A percentile compares a stretch with the other conserved stretches of the same genome.
Conservation (phyloP, 106 monocot species). For the Iris macrosiphon region DNA sequence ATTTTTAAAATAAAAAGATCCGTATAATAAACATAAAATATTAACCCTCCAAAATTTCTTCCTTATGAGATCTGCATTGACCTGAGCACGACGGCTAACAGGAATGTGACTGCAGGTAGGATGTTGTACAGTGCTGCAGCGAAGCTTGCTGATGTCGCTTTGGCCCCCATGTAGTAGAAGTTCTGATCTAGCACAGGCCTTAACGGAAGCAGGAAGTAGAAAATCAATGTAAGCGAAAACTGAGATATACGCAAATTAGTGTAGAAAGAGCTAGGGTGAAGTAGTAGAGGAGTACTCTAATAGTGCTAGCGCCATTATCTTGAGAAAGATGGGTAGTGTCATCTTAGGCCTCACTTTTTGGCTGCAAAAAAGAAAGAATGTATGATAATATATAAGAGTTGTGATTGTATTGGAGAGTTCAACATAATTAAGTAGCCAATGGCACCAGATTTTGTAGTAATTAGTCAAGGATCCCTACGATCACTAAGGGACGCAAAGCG, state of each 20-base stretch:
- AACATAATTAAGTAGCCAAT: not conserved
- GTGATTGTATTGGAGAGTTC: too few relatives aligned
- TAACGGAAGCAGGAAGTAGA: not conserved
- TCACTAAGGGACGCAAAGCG: too few relatives aligned
- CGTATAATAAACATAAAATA: too few relatives aligned
- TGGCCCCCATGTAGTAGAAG: constrained; percentile 78
- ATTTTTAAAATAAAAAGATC: too few relatives aligned
- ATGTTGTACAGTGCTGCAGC: constrained; percentile 69
- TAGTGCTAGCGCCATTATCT: constrained; percentile 56
- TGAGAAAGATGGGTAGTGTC: constrained; percentile 52
- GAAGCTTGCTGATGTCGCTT: constrained; percentile 66
- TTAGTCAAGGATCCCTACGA: not conserved
- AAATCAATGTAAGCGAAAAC: not conserved
- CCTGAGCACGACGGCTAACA: constrained; percentile 49
- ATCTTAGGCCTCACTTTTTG: constrained; percentile 83
- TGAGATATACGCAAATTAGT: not conserved
- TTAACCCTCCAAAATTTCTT: not conserved
- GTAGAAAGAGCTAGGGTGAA: not conserved
- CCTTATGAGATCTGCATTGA: not conserved
- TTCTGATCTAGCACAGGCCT: constrained; percentile 93
- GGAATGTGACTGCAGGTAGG: constrained; percentile 65
- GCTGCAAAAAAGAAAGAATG: constrained; percentile 3
- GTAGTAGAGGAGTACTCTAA: constrained; percentile 40
- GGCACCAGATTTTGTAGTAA: not conserved
- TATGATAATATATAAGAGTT: not conserved